Evolutionary conservation across 2,329 filamentous ascomycete genomes (phyloP).

Genomic region (Shiraia bambusicola): DNA sequence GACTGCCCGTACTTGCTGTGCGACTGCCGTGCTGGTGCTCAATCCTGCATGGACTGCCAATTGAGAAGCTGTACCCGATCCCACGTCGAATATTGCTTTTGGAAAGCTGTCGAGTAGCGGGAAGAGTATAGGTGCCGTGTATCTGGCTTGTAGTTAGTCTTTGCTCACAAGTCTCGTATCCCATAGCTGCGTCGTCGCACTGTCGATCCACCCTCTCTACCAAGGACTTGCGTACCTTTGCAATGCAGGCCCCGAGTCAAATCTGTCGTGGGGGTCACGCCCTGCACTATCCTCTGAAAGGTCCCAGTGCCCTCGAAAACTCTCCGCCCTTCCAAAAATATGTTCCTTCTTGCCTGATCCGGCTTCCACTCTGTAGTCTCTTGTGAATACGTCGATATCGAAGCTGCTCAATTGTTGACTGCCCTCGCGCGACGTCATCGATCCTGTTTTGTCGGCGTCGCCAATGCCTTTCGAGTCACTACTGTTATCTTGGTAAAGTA

Average conservation of each 20-base stretch:
- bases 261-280: conserved; percentile 38
- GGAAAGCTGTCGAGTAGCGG: conserved; percentile 85
- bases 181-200: conserved; percentile 6
- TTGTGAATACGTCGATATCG: conserved; percentile 39
- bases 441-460: conserved; percentile 30
- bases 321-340: conserved; percentile 45
- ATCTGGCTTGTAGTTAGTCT: conserved; percentile 44
- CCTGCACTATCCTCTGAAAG: conserved; percentile 29
- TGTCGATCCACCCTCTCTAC: conserved; percentile 4
- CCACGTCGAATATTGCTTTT: conserved; percentile 61
- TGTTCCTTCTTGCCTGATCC: conserved; percentile 33
- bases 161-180: conserved; percentile 7
- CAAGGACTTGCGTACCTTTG: conserved; percentile 36
- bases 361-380: conserved; percentile 28
- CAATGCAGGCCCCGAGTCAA: conserved; percentile 36
- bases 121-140: conserved; percentile 61
- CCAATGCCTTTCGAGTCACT: conserved; percentile 21
- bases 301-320: conserved; percentile 45
- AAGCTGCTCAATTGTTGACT: conserved; percentile 26
- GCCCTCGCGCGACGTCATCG: conserved; percentile 23
- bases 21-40: conserved; percentile 74
- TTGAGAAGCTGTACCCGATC: conserved; percentile 38
- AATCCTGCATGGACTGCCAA: conserved; percentile 58
- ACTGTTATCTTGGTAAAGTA: conserved; percentile 28
- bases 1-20: conserved; percentile 65